Percentiles rank a stretch among this genome's conserved stretches.
phyloP scores from a whole-genome alignment of 345 rosid genomes.

The Diplotaxis tenuifolia region DNA sequence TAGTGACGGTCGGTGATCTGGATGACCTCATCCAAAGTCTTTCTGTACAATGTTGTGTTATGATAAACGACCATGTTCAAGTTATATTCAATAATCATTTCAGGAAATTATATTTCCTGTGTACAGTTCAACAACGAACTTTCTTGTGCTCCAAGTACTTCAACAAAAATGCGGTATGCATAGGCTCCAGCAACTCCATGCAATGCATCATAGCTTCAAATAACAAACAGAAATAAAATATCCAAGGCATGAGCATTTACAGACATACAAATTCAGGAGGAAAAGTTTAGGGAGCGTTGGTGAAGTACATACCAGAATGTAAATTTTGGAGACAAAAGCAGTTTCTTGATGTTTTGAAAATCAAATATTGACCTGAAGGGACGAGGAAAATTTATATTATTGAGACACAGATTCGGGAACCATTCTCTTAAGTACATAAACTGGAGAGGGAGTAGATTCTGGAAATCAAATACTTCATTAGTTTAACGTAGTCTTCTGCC shows the following conservation, averaged over 20 bases:
- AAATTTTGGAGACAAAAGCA: slow-evolving; percentile 78
- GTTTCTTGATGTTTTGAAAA: slow-evolving; percentile 64
- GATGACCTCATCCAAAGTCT: slow-evolving; percentile 97
- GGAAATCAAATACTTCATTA: slow-evolving; percentile 72
- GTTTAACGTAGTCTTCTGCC: slow-evolving; percentile 72
- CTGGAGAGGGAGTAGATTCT: neutral
- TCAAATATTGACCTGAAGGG: slow-evolving; percentile 72
- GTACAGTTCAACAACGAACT: slow-evolving; percentile 66
- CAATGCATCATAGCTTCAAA: slow-evolving; percentile 73
- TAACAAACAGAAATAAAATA: slow-evolving; percentile 16
- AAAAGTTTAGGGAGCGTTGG: neutral
- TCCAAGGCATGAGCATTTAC: slow-evolving; percentile 2
- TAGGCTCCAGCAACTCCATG: slow-evolving; percentile 98
- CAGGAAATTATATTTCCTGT: too few species aligned
- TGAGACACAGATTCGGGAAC: neutral
- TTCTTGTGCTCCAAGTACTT: slow-evolving; percentile 85
- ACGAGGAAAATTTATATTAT: neutral
- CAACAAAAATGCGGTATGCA: slow-evolving; percentile 80
- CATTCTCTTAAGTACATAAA: neutral
- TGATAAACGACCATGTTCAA: neutral
- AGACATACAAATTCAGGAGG: neutral
- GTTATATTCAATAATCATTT: neutral
- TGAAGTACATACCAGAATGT: slow-evolving; percentile 63
- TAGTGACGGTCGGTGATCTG: slow-evolving; percentile 90
- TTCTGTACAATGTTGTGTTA: slow-evolving; percentile 46